Percentiles rank a stretch among this genome's conserved stretches.
Evolutionary conservation across 176 grass and related monocot species (phyloP).

Genomic region (Eleusine indica): DNA sequence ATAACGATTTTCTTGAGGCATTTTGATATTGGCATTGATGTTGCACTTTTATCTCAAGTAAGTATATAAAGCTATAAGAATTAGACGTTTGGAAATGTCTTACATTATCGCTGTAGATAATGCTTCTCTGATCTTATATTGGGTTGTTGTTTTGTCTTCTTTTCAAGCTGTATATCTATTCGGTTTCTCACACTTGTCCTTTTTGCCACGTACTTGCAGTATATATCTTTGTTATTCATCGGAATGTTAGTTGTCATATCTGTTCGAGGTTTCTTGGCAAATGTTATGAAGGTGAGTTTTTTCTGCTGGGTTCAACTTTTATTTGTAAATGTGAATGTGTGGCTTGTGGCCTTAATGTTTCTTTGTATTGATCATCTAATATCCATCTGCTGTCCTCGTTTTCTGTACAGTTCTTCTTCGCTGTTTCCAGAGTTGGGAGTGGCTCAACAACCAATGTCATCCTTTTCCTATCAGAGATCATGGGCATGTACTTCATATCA

Average conservation of each 20-base stretch:
- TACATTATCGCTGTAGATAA: neutral
- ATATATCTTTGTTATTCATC: slow-evolving; percentile 98
- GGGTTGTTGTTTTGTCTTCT: neutral
- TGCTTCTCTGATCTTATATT: slow-evolving; percentile 5
- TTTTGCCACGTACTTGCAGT: slow-evolving; percentile 52
- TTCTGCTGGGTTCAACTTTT: neutral
- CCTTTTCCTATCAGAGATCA: slow-evolving; percentile 97
- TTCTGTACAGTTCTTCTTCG: slow-evolving; percentile 92
- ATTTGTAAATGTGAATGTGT: slow-evolving; percentile 25
- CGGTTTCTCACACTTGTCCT: slow-evolving; percentile 26
- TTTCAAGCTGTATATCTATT: slow-evolving; percentile 20
- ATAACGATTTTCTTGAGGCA: slow-evolving; percentile 94
- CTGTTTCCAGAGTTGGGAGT: slow-evolving; percentile 94
- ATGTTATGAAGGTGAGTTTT: slow-evolving; percentile 87
- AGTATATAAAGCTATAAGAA: slow-evolving; percentile 13
- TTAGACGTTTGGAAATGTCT: too few species aligned
- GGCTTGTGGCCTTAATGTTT: neutral
- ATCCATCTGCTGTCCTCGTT: neutral
- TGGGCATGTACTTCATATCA: slow-evolving; percentile 99
- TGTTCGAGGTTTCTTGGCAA: slow-evolving; percentile 92
- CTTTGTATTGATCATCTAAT: slow-evolving; percentile 18
- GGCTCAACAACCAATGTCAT: slow-evolving; percentile 93
- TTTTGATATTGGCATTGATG: slow-evolving; percentile 98
- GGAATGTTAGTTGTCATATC: slow-evolving; percentile 99
- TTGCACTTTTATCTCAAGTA: slow-evolving; percentile 84